These are phyloP conservation scores for Haplosporangium gracile DNA, from an alignment of 192 early-diverging fungal genomes.

Conservation along the genomic window DNA sequence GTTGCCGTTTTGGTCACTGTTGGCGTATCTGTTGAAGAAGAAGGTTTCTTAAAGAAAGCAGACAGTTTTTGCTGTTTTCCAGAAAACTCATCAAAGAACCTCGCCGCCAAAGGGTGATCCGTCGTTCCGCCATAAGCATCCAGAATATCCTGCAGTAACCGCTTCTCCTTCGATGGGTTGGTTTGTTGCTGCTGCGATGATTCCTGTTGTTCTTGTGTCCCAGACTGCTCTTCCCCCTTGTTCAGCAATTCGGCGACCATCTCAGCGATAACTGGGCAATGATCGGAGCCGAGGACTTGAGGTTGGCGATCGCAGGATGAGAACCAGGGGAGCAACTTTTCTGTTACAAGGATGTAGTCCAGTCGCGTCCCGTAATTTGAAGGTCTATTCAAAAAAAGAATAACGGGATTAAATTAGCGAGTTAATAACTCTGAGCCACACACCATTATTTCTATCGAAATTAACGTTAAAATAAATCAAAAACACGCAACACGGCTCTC, in stretches of 20 bases:
- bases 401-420: neutral
- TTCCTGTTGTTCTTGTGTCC: slow-evolving; percentile 18
- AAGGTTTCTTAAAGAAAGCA: slow-evolving; percentile 59
- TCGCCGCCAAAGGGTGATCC: slow-evolving; percentile 63
- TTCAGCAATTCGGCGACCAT: slow-evolving; percentile 34
- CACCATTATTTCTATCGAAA: neutral
- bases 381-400: slow-evolving; percentile 39
- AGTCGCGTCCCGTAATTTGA: slow-evolving; percentile 75
- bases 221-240: neutral
- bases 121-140: slow-evolving; percentile 27
- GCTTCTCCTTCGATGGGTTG: neutral
- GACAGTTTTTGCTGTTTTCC: slow-evolving; percentile 71
- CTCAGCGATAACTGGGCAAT: slow-evolving; percentile 79
- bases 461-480: neutral
- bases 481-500: neutral
- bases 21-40: neutral
- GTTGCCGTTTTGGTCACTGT: neutral
- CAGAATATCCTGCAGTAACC: slow-evolving; percentile 11
- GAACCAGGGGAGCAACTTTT: slow-evolving; percentile 69
- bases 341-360: slow-evolving; percentile 78
- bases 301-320: slow-evolving; percentile 69
- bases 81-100: slow-evolving; percentile 69
- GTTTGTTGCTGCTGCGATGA: too few relatives aligned
- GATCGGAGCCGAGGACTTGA: slow-evolving; percentile 80
- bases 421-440: neutral